Evolutionary conservation across 805 yeast species (phyloP), one percentile per base, ranked within the genome.

Genomic region (Teunomyces barrocoloradensis): DNA sequence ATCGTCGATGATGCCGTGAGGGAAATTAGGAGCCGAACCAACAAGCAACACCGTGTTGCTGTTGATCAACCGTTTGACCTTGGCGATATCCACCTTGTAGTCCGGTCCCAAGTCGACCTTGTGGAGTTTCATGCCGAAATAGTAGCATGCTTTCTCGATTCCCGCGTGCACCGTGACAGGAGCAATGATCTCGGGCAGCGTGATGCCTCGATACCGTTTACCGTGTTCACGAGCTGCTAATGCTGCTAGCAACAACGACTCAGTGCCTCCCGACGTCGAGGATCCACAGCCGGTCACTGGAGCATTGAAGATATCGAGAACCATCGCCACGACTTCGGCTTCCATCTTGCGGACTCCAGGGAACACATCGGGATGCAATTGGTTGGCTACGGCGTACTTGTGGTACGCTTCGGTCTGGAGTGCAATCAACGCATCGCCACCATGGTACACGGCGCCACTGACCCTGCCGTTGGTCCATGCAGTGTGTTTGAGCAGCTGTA

Each of bases 281-380:
- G 94, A 83, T 12, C 98, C 98, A 42, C 73, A 69, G 29, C 54
- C 52, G 12, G 51, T 56, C 3, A 21, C 32, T 0, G 97, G 97
- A 0, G 92, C 96, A 64, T 91, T 78, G 71, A 85, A 92, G 58
- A 91, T 60, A 15, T 74, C 77, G 52, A 94, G 71, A 4, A 87
- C 91, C 98, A 94, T 94, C 1, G 92, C 74, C 3, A 92, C 97
- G 9, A 91, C 89, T 60, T 94, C 98, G 5, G 96, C 74, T 62
- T 92, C 99, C 96, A 92, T 91, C 65, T 92, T 90, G 37, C 99
- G 81, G 6, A 92, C 87, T 5, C 95, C 98, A 0, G 98, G 99
- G 61, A 92, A 92, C 3, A 90, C 94, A 66, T 92, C 98, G 0
- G 99, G 99, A 64, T 92, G 99, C 44, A 92, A 73, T 68, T 94